These are phyloP conservation scores for Camelina hispida DNA, from an alignment of 345 rosid genomes.

Conservation along the genomic window DNA sequence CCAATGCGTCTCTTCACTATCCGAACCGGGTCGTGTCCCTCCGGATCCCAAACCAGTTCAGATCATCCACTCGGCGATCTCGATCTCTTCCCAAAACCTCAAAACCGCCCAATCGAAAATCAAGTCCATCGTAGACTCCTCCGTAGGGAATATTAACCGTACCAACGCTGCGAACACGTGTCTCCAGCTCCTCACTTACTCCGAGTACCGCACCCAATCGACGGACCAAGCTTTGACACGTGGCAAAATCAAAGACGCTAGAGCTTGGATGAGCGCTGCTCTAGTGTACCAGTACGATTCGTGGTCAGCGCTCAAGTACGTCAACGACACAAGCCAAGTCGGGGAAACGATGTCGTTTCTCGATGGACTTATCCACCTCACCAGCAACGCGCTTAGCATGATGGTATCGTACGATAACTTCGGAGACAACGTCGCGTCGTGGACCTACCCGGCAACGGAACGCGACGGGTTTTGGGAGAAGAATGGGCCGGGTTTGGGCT, in stretches of 20 bases:
- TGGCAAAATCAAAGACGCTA: slow-evolving; percentile 66
- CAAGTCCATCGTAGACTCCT: slow-evolving; percentile 56
- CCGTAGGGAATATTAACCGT: slow-evolving; percentile 62
- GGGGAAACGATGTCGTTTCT: slow-evolving; percentile 68
- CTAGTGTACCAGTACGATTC: slow-evolving; percentile 76
- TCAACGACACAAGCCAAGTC: slow-evolving; percentile 60
- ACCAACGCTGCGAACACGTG: slow-evolving; percentile 67
- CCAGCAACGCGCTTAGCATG: slow-evolving; percentile 83
- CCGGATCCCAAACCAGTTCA: slow-evolving; percentile 56
- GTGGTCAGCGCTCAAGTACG: slow-evolving; percentile 72
- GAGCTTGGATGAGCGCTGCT: slow-evolving; percentile 86
- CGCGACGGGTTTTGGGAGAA: slow-evolving; percentile 74
- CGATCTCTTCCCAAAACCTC: slow-evolving; percentile 61
- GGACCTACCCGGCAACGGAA: slow-evolving; percentile 78
- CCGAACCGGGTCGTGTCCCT: slow-evolving; percentile 47
- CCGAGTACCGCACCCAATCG: slow-evolving; percentile 54
- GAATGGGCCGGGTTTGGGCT: slow-evolving; percentile 35
- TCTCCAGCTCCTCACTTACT: slow-evolving; percentile 57
- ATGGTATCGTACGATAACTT: slow-evolving; percentile 59
- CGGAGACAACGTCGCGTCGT: slow-evolving; percentile 53
- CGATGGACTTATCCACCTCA: slow-evolving; percentile 49
- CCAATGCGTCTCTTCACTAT: slow-evolving; percentile 51
- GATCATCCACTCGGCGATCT: slow-evolving; percentile 70
- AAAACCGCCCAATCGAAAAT: slow-evolving; percentile 59
- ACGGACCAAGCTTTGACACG: slow-evolving; percentile 52